Conservation (phyloP, 1,284 basidiomycete species). For the Moesziomyces sp. region DNA sequence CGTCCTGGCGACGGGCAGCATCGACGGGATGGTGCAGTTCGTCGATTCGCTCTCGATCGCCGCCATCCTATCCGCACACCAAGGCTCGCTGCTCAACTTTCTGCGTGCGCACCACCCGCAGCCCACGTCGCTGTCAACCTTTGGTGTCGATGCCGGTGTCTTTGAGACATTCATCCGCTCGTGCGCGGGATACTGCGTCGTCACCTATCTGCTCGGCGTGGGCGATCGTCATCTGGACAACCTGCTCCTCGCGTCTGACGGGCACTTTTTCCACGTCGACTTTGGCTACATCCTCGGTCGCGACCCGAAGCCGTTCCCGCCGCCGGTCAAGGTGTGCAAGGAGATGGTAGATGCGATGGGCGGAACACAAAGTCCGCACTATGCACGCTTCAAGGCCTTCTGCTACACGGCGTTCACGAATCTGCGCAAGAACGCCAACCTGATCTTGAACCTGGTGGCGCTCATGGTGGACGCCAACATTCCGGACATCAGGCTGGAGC, state of each 20-base stretch:
- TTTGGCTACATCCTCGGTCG: conserved; percentile 98
- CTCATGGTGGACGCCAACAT: conserved; percentile 99
- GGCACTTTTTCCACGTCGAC: conserved; percentile 80
- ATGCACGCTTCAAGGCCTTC: conserved; percentile 92
- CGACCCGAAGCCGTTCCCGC: conserved; percentile 97
- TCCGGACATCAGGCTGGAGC: conserved; percentile 88
- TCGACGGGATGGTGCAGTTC: conserved; percentile 96
- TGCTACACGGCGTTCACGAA: conserved; percentile 96
- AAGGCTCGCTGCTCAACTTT: conserved; percentile 88
- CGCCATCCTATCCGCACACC: conserved; percentile 78
- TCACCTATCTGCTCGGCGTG: conserved; percentile 95
- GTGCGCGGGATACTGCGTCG: conserved; percentile 97
- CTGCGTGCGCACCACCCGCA: conserved; percentile 86
- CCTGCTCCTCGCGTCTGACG: conserved; percentile 89
- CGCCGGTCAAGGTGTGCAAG: conserved; percentile 97
- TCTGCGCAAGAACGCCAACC: conserved; percentile 90
- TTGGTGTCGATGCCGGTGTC: conserved; percentile 88
- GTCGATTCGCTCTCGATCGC: conserved; percentile 95
- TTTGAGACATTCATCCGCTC: conserved; percentile 96
- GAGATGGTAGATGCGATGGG: conserved; percentile 99
- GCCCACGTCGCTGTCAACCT: conserved; percentile 89
- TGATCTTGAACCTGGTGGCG: conserved; percentile 94
- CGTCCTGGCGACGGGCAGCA: conserved; percentile 89
- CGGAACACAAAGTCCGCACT: conserved; percentile 78
- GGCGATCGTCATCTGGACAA: conserved; percentile 98